Percentiles rank a stretch among this genome's conserved stretches.
phyloP scores from a whole-genome alignment of 352 stramenopile genomes.

The Pythium scleroteichum region DNA sequence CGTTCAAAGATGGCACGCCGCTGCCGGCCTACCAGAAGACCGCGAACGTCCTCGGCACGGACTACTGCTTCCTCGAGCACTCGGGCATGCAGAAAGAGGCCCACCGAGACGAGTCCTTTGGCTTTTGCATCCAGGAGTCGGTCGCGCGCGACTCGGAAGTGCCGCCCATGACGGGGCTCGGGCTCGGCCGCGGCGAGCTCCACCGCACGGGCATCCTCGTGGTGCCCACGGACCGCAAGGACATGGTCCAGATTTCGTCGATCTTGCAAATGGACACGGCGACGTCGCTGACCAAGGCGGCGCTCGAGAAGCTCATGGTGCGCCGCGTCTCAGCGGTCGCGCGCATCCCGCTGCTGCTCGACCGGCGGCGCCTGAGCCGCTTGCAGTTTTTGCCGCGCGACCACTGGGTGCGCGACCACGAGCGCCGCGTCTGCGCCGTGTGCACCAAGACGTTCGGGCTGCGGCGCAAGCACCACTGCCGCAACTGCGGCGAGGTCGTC shows the following conservation, averaged over 20 bases:
- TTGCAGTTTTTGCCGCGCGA: constrained; percentile 50
- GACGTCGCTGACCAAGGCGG: constrained; percentile 33
- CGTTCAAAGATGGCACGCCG: constrained; percentile 51
- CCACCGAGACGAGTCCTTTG: constrained; percentile 34
- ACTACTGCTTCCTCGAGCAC: constrained; percentile 85
- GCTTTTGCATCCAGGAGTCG: constrained; percentile 72
- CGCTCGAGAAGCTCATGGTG: constrained; percentile 51
- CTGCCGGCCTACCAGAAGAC: constrained; percentile 24
- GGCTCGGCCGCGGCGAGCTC: constrained; percentile 52
- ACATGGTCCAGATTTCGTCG: constrained; percentile 66
- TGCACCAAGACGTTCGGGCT: constrained; percentile 68
- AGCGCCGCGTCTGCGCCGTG: constrained; percentile 60
- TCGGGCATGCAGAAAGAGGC: constrained; percentile 44
- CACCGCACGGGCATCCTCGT: constrained; percentile 68
- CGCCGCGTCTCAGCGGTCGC: constrained; percentile 47
- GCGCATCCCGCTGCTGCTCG: constrained; percentile 52
- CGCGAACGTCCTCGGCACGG: constrained; percentile 38
- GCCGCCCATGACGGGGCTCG: constrained; percentile 53
- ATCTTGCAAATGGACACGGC: constrained; percentile 57
- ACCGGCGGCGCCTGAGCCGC: constrained; percentile 56
- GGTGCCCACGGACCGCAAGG: constrained; percentile 49
- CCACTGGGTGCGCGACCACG: constrained; percentile 62
- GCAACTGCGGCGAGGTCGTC: constrained; percentile 74
- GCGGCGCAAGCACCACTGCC: constrained; percentile 64
- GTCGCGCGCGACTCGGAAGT: constrained; percentile 63